Base-by-base conservation (phyloP, 495 filamentous ascomycete genomes). In the Alectoria sarmentosa region DNA sequence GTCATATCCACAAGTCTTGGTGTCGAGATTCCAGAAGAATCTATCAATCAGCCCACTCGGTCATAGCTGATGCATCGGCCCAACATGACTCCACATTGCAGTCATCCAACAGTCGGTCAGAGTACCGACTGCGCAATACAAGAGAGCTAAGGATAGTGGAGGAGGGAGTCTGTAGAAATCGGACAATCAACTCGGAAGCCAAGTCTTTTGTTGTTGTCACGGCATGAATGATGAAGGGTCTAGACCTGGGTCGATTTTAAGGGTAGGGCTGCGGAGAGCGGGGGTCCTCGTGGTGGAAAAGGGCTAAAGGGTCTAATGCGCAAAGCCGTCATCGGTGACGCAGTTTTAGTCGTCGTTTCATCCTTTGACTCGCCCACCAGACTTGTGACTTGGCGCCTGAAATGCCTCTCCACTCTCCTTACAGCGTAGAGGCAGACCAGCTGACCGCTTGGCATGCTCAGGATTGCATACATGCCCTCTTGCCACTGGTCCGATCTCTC, bases 181-280 rank as follows among this genome's bases (percentile, higher is more conserved):
- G 41, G 41, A 44, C 3, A 23, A 21, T 46, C 8, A 21, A 46
- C 1, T 9, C 4, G 21, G 42, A 46, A 46, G 21, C 21, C 7
- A 3, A 6, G 1, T 14, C 6, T 3, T 7, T 4, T 3, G 14
- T 1, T 55, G 42, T 34, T 34, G 60, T 17, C 13, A 28, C 11
- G 14, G 42, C 23, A 19, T 15, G 39, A 13, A 26, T 19, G 34
- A 19, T 15, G 39, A 13, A 26, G 21, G 34, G 15, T 68, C 66
- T 68, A 68, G 66, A 52, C 66, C 58, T 0, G 14, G 48, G 58
- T 60, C 66, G 28, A 59, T 59, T 38, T 38, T 36, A 38, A 41
- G 59, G 42, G 60, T 58, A 67, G 55, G 65, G 65, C 58, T 64
- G 44, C 65, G 61, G 60, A 36, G 34, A 56, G 55, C 39, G 66